Evolutionary conservation across 108 stramenopile species (phyloP).

Genomic region (Skeletonema costatum): DNA sequence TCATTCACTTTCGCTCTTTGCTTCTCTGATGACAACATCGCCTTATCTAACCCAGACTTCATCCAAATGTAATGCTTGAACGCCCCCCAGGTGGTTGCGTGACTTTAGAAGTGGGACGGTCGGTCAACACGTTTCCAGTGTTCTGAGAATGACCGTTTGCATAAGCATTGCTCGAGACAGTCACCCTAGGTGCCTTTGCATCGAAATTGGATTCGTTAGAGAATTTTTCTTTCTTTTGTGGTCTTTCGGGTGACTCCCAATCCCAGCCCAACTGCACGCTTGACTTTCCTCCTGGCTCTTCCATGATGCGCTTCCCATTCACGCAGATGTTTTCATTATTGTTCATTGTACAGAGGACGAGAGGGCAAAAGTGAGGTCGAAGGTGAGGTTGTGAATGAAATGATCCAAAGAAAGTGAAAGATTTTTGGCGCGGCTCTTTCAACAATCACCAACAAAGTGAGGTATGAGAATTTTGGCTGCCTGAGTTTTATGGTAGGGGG

Average conservation of each 20-base stretch:
- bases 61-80: conserved; percentile 40
- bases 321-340: conserved; percentile 70
- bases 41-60: not conserved
- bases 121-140: conserved; percentile 73
- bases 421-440: too few relatives aligned
- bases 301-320: conserved; percentile 53
- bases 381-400: too few relatives aligned
- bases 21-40: not conserved
- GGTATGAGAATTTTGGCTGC: too few relatives aligned
- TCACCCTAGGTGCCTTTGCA: not conserved
- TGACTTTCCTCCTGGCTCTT: conserved; percentile 61
- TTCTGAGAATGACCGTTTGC: conserved; percentile 63
- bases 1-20: too few relatives aligned
- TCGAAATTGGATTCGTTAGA: not conserved
- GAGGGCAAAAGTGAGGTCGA: too few relatives aligned
- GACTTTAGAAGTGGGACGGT: conserved; percentile 74
- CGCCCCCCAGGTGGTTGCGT: conserved; percentile 69
- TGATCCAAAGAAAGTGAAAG: too few relatives aligned
- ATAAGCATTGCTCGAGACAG: conserved; percentile 62
- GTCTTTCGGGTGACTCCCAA: conserved; percentile 44
- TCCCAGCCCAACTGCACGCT: conserved; percentile 56
- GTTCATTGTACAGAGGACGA: too few relatives aligned
- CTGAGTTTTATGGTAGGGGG: too few relatives aligned
- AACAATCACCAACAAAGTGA: too few relatives aligned
- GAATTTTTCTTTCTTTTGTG: conserved; percentile 10